Base-by-base conservation (phyloP, 2,329 filamentous ascomycete species). In the Dactylonectria macrodidyma region DNA sequence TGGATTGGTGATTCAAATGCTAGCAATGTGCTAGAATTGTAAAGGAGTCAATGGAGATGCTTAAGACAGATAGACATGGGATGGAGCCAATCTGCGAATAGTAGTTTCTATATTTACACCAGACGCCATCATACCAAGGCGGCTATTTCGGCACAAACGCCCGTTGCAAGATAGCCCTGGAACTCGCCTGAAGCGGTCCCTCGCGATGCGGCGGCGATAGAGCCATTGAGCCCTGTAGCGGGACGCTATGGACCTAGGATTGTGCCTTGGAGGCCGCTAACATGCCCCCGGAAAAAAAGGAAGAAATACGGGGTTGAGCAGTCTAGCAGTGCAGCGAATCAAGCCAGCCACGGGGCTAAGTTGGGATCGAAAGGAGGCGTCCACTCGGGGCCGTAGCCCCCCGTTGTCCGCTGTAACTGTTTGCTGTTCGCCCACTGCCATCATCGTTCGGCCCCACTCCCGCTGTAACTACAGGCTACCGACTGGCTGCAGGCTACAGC, bases 261-360 rank as follows among this genome's bases (percentile, higher is more conserved):
- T 14, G 19, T 38, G 24, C 52, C 30, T 38, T 26, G 30, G 24
- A 54, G 47, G 36, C 22, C 54, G 54, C 54, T 57, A 46, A 46
- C 36, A 26, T n/a, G 36, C 33, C 62, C 61, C 60, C 52, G 33
- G 52, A 22, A 61, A 60, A 26, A 61, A 60, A 26, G 34, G 57
- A 30, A 30, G 26, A 2, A 58, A 51, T 51, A 36, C 62, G 36
- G 26, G 26, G 30, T 36, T 24, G 30, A 44, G 10, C 4, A 19
- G 55, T 38, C 59, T 30, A 63, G 65, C 65, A 19, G 55, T 38
- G 65, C 38, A 63, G 65, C 65, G 48, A 67, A 67, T 67, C 65
- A 67, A 63, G 50, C 59, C n/a, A 48, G 55, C 59, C 65, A 67
- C 59, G 55, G 44, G 26, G 26, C 26, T 30, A 30, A 30, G 26